phyloP scores from a whole-genome alignment of 2,329 filamentous ascomycete genomes.

The Arthrinium puccinioides region DNA sequence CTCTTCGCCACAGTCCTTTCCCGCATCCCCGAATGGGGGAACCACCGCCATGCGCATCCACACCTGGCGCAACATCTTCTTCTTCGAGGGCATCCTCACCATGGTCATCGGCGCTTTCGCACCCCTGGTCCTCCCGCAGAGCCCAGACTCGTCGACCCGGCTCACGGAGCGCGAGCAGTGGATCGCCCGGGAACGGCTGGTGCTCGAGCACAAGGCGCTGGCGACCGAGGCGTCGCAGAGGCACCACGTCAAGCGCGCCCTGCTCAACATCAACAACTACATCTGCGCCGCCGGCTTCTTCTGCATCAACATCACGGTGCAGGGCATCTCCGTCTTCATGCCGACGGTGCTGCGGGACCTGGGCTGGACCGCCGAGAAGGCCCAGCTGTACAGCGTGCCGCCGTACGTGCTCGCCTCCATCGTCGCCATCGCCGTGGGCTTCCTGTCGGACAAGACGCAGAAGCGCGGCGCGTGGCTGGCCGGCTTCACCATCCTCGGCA shows the following conservation, averaged over 20 bases:
- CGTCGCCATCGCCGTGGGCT: slow-evolving; percentile 30
- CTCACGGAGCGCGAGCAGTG: slow-evolving; percentile 44
- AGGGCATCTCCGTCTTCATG: slow-evolving; percentile 42
- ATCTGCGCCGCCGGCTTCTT: slow-evolving; percentile 52
- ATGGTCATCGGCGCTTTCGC: slow-evolving; percentile 37
- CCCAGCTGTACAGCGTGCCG: slow-evolving; percentile 37
- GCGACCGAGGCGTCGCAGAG: slow-evolving; percentile 38
- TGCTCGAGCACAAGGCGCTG: slow-evolving; percentile 37
- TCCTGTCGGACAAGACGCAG: slow-evolving; percentile 33
- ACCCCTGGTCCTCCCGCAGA: slow-evolving; percentile 44
- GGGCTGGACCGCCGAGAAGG: slow-evolving; percentile 28
- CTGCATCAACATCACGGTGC: slow-evolving; percentile 53
- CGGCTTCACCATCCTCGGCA: slow-evolving; percentile 31
- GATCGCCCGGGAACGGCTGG: slow-evolving; percentile 45
- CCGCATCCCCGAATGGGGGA: slow-evolving; percentile 46
- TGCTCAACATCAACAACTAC: slow-evolving; percentile 52
- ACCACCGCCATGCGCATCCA: slow-evolving; percentile 30
- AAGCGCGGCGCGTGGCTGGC: slow-evolving; percentile 34
- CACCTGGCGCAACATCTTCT: slow-evolving; percentile 54
- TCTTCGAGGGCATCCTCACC: slow-evolving; percentile 54
- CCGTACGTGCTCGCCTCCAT: slow-evolving; percentile 34
- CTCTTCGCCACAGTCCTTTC: slow-evolving; percentile 45
- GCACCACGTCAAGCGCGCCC: slow-evolving; percentile 41
- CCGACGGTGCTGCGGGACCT: slow-evolving; percentile 38
- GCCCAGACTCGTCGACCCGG: slow-evolving; percentile 39